These are phyloP conservation scores for Cercospora sp. DNA, from an alignment of 2,329 filamentous ascomycete genomes.

Conservation along the genomic window DNA sequence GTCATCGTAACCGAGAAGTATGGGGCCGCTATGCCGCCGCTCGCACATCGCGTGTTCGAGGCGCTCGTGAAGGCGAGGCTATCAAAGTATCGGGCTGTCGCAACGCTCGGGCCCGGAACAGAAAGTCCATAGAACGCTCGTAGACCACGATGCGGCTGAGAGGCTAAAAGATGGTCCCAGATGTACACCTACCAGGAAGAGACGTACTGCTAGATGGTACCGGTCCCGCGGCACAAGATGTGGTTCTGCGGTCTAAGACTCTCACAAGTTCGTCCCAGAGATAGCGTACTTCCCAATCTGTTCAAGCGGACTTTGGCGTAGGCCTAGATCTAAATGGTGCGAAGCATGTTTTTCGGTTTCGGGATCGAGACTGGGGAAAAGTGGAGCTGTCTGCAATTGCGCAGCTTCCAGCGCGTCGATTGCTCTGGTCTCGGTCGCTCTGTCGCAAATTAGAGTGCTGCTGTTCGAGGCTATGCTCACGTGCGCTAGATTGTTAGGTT, in stretches of 20 bases:
- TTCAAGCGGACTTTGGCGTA: neutral
- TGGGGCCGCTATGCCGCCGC: slow-evolving; percentile 4
- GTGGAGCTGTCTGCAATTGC: neutral
- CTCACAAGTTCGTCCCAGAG: slow-evolving; percentile 5
- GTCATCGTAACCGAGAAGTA: neutral
- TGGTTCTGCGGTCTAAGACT: neutral
- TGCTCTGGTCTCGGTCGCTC: neutral
- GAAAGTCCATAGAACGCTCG: neutral
- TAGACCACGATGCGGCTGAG: neutral
- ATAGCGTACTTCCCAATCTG: slow-evolving; percentile 8
- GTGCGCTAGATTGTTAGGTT: neutral
- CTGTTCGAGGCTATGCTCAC: neutral
- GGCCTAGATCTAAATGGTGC: slow-evolving; percentile 7
- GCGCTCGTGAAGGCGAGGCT: slow-evolving; percentile 5
- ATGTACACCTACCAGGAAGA: neutral
- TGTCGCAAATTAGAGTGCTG: neutral
- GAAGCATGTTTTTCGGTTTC: slow-evolving; percentile 3
- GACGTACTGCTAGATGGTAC: neutral
- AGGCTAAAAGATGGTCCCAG: neutral
- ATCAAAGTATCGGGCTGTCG: neutral
- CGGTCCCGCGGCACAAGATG: slow-evolving; percentile 3
- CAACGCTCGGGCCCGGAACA: neutral
- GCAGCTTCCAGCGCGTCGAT: neutral
- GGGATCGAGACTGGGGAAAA: neutral
- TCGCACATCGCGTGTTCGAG: slow-evolving; percentile 9